phyloP scores from a whole-genome alignment of 768 basidiomycete genomes.

The Coprinopsis marcescibilis region DNA sequence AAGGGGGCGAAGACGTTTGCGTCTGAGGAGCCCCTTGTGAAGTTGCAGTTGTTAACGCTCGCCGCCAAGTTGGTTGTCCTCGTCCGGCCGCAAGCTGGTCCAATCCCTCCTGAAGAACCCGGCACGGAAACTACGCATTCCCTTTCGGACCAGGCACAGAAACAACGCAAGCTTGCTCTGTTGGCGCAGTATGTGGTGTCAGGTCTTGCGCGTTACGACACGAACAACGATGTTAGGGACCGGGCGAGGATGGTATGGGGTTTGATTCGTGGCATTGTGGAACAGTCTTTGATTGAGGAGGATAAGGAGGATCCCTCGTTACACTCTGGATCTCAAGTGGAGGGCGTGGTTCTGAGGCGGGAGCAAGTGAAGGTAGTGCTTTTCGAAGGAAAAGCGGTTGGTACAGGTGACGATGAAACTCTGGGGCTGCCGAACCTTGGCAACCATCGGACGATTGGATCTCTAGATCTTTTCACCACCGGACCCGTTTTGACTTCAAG shows the following conservation, averaged over 20 bases:
- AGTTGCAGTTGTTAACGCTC: conserved; percentile 81
- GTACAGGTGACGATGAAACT: conserved; percentile 32
- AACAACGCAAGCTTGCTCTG: conserved; percentile 41
- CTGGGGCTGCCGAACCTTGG: too few species aligned
- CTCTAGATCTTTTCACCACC: too few species aligned
- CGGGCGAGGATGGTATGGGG: conserved; percentile 74
- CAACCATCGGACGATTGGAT: too few species aligned
- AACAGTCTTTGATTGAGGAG: not conserved
- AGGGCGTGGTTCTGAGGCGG: conserved; percentile 71
- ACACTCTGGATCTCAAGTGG: conserved; percentile 24
- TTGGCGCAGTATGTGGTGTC: conserved; percentile 71
- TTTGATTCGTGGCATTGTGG: conserved; percentile 53
- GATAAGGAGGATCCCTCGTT: conserved; percentile 9
- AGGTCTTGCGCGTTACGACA: conserved; percentile 77
- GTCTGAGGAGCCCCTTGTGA: conserved; percentile 69
- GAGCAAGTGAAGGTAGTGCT: conserved; percentile 80
- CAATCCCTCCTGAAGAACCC: not conserved
- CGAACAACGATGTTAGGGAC: conserved; percentile 87
- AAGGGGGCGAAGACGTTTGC: conserved; percentile 68
- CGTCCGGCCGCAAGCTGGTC: conserved; percentile 31
- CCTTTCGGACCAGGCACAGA: conserved; percentile 1
- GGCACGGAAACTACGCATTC: not conserved
- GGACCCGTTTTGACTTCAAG: too few species aligned
- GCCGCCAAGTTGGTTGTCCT: conserved; percentile 79
- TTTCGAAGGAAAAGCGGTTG: conserved; percentile 65